Evolutionary conservation across 768 basidiomycete genomes (phyloP).

Genomic region (Russula griseocarnosa): DNA sequence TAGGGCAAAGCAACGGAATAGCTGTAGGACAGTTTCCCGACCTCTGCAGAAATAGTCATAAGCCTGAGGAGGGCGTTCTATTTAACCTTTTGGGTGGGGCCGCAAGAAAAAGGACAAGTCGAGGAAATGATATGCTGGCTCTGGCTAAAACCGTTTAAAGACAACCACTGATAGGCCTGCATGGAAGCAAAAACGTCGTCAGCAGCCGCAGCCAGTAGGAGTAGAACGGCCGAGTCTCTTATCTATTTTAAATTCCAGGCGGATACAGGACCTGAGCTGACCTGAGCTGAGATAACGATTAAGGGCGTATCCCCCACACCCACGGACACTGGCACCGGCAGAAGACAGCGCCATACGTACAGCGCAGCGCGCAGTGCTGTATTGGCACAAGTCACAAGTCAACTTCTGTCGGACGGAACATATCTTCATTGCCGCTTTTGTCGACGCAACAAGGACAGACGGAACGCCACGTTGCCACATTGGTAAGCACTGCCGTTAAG

Average conservation of each 20-base stretch:
- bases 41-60: slow-evolving; percentile 1
- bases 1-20: not conserved
- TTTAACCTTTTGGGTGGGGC: slow-evolving; percentile 12
- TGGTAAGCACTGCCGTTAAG: too few relatives aligned
- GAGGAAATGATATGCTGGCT: too few relatives aligned
- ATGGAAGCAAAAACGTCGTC: not conserved
- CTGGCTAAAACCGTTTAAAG: not conserved
- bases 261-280: not conserved
- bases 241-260: not conserved
- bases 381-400: too few relatives aligned
- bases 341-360: not conserved
- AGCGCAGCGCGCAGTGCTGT: too few relatives aligned
- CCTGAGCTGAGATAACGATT: not conserved
- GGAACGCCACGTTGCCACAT: too few relatives aligned
- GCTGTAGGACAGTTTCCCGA: not conserved
- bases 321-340: not conserved
- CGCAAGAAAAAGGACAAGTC: not conserved
- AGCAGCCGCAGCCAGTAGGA: not conserved
- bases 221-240: slow-evolving; percentile 5
- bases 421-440: not conserved
- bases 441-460: too few relatives aligned
- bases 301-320: not conserved
- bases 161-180: not conserved
- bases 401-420: slow-evolving; percentile 4
- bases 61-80: not conserved